These are phyloP conservation scores for Russula ochroleuca DNA, from an alignment of 768 basidiomycete species.

Conservation along the genomic window DNA sequence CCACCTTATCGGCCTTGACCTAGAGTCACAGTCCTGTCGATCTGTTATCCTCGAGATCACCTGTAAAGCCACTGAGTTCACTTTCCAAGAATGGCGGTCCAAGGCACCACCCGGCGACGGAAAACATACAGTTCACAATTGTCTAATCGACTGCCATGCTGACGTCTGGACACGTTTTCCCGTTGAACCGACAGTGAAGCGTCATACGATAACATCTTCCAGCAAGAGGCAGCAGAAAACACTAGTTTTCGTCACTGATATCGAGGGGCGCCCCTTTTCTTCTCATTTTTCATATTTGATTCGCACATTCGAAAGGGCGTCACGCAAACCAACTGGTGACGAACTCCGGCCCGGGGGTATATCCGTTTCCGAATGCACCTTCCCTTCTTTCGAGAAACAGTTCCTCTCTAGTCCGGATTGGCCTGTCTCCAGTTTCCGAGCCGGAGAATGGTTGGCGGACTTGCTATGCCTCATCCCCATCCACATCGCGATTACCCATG, in stretches of 20 bases:
- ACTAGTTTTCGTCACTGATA: conserved; percentile 45
- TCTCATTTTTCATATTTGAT: conserved; percentile 47
- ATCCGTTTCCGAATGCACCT: conserved; percentile 35
- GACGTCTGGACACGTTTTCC: conserved; percentile 22
- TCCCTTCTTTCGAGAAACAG: conserved; percentile 30
- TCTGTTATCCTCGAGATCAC: conserved; percentile 52
- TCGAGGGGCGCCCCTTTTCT: conserved; percentile 36
- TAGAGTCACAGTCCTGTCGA: conserved; percentile 32
- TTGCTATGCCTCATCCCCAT: conserved; percentile 61
- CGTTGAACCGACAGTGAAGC: conserved; percentile 14
- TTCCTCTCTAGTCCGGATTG: conserved; percentile 18
- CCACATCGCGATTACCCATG: conserved; percentile 54
- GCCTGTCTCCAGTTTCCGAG: conserved; percentile 40
- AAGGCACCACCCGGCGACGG: conserved; percentile 26
- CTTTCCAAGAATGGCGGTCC: conserved; percentile 44
- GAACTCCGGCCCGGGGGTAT: conserved; percentile 42
- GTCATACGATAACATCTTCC: conserved; percentile 14
- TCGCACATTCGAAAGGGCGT: conserved; percentile 43
- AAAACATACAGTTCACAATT: conserved; percentile 40
- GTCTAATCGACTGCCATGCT: conserved; percentile 17
- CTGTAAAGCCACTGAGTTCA: conserved; percentile 52
- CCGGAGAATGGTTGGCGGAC: conserved; percentile 61
- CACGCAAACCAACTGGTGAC: conserved; percentile 51
- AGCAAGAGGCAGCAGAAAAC: conserved; percentile 34
- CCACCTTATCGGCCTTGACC: conserved; percentile 43